Base-by-base conservation (phyloP, 257 asterid species). In the Capsicum chinense region DNA sequence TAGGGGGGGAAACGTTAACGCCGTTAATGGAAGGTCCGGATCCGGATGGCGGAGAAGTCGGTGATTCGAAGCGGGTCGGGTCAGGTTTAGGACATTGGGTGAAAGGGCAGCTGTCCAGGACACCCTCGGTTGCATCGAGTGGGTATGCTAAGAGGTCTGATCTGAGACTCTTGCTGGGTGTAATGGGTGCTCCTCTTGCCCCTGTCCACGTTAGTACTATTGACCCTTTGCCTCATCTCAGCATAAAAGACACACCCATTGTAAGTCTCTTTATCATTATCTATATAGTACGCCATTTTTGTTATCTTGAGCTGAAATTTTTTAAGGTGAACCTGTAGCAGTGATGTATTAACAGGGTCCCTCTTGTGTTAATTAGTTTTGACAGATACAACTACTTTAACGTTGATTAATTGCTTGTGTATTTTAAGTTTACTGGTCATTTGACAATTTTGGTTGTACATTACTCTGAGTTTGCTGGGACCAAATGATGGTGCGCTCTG, bases 141-240 rank as follows among this genome's bases (percentile, higher is more conserved):
- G 95, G 88, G 64, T 84, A 80, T 83, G 86, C 85, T 79, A 91
- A 82, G 91, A 88, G 93, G 93, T 93, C 98, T 74, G 99, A 96
- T 90, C 92, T 93, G 92, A 87, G 99, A 84, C 84, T 95, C 79
- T 88, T 95, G 90, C 98, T 95, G 48, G 98, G 99, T 12, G 98
- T 94, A 15, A 93, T 95, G 99, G 98, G 98, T 21, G 98, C 98
- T 47, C 98, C 99, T 5, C 93, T 95, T 56, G 97, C 97, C 6
- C 99, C 99, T 67, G 94, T 94, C 88, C 93, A 93, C 93, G 98
- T 94, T 56, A 86, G 94, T 93, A 62, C 93, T 79, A 59, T 90
- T 78, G 98, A 95, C 82, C 98, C 98, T 15, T 66, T 92, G 85
- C 99, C 99, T 62, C 99, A 92, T 91, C 98, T 94, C 91, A 94